phyloP scores from a whole-genome alignment of 2,329 filamentous ascomycete genomes.

The Hawksworthiomyces lignivorus region DNA sequence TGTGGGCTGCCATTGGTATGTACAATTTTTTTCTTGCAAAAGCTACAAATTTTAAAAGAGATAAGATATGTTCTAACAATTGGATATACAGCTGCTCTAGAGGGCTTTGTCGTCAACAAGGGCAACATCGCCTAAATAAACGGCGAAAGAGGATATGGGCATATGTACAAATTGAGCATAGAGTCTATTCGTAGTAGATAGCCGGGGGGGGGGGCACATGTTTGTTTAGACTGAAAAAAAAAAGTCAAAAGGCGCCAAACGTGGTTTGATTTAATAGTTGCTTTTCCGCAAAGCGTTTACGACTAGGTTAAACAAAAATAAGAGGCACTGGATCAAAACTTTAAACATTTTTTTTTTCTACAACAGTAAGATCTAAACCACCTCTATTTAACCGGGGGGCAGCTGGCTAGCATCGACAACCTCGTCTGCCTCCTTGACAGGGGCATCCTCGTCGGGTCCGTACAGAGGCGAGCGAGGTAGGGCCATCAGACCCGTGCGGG shows the following conservation, averaged over 20 bases:
- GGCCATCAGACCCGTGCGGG: constrained; percentile 93
- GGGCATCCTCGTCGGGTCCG: constrained; percentile 58
- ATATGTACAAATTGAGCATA: no score
- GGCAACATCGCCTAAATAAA: constrained; percentile 54
- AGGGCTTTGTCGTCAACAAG: constrained; percentile 91
- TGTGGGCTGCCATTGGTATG: constrained; percentile 80
- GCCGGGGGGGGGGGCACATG: no score
- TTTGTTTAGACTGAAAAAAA: no score
- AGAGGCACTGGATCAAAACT: no score
- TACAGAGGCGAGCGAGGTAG: constrained; percentile 86
- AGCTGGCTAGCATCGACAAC: constrained; percentile 91
- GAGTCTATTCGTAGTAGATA: no score
- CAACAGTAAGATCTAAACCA: neutral
- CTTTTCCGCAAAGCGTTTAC: no score
- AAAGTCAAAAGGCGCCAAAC: no score
- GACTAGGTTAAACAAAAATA: no score
- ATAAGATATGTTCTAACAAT: no score
- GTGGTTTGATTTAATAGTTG: no score
- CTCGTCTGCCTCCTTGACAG: constrained; percentile 81
- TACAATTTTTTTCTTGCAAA: constrained; percentile 15
- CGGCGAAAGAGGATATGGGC: neutral
- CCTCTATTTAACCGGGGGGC: constrained; percentile 66
- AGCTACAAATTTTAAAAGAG: neutral
- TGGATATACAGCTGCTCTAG: constrained; percentile 53
- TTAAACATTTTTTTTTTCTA: neutral